Evolutionary conservation across 192 early-diverging fungal species (phyloP), one percentile per base, ranked within the genome.

Genomic region (Pilaira anomala): DNA sequence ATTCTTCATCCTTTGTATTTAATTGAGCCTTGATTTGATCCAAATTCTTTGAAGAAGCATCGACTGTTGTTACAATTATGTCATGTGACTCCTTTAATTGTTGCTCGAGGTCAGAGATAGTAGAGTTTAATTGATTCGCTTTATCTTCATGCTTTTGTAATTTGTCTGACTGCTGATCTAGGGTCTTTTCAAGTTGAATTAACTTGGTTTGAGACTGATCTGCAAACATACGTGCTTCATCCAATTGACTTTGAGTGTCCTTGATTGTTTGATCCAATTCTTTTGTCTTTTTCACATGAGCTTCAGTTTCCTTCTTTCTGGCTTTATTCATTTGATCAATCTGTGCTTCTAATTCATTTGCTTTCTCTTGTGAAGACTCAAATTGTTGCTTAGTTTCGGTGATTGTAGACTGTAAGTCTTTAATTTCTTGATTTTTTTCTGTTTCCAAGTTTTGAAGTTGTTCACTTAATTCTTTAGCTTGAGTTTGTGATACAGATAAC

Each of bases 1-100:
- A 6, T 24, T 66, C 46, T 16, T 58, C 36, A 3, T 59, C 45
- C 16, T 60, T 60, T 28, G 25, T 21, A n/a, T n/a, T 60, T 6
- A 55, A 7, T n/a, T 55, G 53, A 18, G 12, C 53, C n/a, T 55
- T 55, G 4, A 52, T 1, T 28, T 3, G 6, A 14, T 7, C 50
- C 18, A 55, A 11, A 7, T 55, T 28, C 3, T 33, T 53, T 5
- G 33, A 36, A 36, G 33, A 36, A 9, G 33, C 11, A 9, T 36
- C 7, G 33, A 36, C 7, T 36, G 33, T 36, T 9, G 33, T 6
- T 9, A 36, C 33, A 6, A 36, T 9, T 9, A 9, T 36, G 11
- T 9, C 25, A 14, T 22, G n/a, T 28, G 58, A 19, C 4, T 50
- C 48, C 11, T 25, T 16, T 22, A 25, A 24, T 19, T 24, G 48